Evolutionary conservation across 352 stramenopile genomes (phyloP).

Genomic region (Pythium oligandrum): DNA sequence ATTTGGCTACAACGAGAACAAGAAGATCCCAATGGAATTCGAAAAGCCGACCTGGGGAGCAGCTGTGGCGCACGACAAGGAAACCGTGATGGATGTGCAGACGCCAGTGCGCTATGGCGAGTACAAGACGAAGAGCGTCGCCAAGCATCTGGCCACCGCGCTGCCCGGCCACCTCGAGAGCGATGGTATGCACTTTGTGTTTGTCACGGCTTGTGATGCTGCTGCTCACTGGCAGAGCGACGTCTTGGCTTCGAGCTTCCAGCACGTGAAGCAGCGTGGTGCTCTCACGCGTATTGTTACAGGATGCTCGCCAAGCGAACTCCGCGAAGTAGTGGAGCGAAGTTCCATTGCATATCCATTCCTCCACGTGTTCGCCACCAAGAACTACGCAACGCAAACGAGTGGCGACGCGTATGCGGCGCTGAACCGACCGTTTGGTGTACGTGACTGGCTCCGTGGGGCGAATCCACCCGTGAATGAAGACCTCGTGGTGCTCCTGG

Average conservation of each 20-base stretch:
- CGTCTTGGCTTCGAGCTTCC: conserved; percentile 61
- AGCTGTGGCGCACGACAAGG: conserved; percentile 33
- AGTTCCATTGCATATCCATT: conserved; percentile 23
- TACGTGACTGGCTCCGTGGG: conserved; percentile 63
- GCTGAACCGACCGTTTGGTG: conserved; percentile 70
- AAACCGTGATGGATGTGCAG: conserved; percentile 21
- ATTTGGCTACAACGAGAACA: conserved; percentile 67
- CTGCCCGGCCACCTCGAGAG: conserved; percentile 35
- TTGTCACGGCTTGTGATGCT: conserved; percentile 54
- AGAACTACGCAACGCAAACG: conserved; percentile 39
- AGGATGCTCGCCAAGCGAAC: conserved; percentile 41
- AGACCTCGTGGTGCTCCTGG: conserved; percentile 52
- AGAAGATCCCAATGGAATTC: conserved; percentile 56
- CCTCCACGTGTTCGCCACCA: conserved; percentile 53
- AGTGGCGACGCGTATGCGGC: conserved; percentile 23
- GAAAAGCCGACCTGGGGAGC: conserved; percentile 33
- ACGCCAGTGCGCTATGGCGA: conserved; percentile 6
- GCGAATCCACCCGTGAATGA: conserved; percentile 62
- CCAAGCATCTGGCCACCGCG: not conserved
- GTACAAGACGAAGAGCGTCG: not conserved
- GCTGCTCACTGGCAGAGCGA: conserved; percentile 75
- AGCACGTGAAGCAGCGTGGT: conserved; percentile 46
- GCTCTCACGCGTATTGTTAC: conserved; percentile 66
- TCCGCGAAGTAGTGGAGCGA: conserved; percentile 34
- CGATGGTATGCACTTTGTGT: conserved; percentile 76